Conservation (phyloP, 768 basidiomycete genomes). For the Hygrocybe coccinea region DNA sequence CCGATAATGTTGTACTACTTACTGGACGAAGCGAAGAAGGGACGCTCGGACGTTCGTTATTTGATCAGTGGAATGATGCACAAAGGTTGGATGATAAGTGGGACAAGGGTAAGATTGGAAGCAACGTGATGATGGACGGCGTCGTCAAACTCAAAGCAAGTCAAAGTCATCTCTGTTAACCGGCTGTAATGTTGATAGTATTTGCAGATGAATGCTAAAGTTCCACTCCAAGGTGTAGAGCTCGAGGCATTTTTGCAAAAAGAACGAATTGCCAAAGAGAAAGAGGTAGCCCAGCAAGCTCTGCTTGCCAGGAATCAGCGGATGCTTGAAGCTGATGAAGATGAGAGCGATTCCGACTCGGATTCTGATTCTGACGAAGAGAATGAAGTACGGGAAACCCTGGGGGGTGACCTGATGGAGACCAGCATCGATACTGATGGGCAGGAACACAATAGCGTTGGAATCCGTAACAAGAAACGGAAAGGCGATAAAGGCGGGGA, state of each 20-base stretch:
- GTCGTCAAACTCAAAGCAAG: slow-evolving; percentile 60
- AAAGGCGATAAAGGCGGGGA: slow-evolving; percentile 48
- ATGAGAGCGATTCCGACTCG: slow-evolving; percentile 72
- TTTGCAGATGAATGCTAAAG: slow-evolving; percentile 77
- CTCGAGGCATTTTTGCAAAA: slow-evolving; percentile 74
- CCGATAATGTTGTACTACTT: slow-evolving; percentile 83
- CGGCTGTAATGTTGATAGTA: slow-evolving; percentile 7
- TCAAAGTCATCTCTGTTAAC: slow-evolving; percentile 2
- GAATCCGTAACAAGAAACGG: slow-evolving; percentile 30
- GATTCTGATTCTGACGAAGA: slow-evolving; percentile 65
- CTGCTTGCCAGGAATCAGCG: slow-evolving; percentile 76
- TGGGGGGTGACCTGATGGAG: slow-evolving; percentile 51
- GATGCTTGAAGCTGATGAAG: slow-evolving; percentile 92
- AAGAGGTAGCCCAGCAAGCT: slow-evolving; percentile 82
- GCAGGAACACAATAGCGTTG: slow-evolving; percentile 15
- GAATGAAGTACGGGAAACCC: slow-evolving; percentile 52
- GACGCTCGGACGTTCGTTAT: slow-evolving; percentile 72
- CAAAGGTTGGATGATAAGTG: slow-evolving; percentile 81
- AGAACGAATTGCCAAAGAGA: slow-evolving; percentile 73
- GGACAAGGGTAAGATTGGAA: slow-evolving; percentile 87
- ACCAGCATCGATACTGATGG: slow-evolving; percentile 31
- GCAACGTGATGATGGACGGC: slow-evolving; percentile 77
- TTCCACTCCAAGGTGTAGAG: slow-evolving; percentile 84
- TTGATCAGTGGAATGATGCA: slow-evolving; percentile 78
- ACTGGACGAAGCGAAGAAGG: slow-evolving; percentile 76